Evolutionary conservation across 768 basidiomycete species (phyloP), one percentile per base, ranked within the genome.

Genomic region (Zangia roseola): DNA sequence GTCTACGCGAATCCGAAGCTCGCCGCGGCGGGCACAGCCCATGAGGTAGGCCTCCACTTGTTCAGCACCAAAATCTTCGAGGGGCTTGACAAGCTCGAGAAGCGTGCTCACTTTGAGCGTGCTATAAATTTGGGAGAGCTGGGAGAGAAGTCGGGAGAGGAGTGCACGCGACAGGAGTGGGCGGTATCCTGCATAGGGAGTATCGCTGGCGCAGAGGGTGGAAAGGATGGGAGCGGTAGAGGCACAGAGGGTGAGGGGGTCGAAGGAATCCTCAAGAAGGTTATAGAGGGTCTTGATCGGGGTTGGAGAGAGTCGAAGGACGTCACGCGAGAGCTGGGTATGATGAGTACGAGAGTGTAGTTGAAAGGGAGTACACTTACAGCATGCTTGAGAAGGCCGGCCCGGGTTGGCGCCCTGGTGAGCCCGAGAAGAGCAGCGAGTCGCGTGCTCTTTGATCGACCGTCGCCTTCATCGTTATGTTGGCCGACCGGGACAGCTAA

Each of bases 91-190:
- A 47, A 99, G 83, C 17, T 82, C 74, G 38, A 91, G 77, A 37
- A 97, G 76, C 58, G 86, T 84, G 50, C 75, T 73, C 50, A 97
- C 81, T 55, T 83, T 85, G 73, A 97, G 84, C 12, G 87, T 83
- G 24, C 85, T 87, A 71, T 97, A 99, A 13, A 97, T 87, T 67
- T 97, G 88, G 1, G 91, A 86, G 31, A 99, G 84, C 65, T 95
- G 91, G 23, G 85, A 84, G 57, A 98, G 82, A 6, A 97, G 79
- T 25, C 93, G 88, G 4, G 93, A 92, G 54, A 97, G 84, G 16
- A 97, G 79, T 37, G 95, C 94, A 47, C 88, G 89, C 57, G 91
- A 86, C 51, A 98, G 81, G 49, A 94, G 88, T n/a, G 86, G 80
- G 19, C 94, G 81, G 70, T 97, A 97, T 2, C 86, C 83, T 0